Conservation (phyloP, 345 rosid genomes). For the Dipteronia sinensis region DNA sequence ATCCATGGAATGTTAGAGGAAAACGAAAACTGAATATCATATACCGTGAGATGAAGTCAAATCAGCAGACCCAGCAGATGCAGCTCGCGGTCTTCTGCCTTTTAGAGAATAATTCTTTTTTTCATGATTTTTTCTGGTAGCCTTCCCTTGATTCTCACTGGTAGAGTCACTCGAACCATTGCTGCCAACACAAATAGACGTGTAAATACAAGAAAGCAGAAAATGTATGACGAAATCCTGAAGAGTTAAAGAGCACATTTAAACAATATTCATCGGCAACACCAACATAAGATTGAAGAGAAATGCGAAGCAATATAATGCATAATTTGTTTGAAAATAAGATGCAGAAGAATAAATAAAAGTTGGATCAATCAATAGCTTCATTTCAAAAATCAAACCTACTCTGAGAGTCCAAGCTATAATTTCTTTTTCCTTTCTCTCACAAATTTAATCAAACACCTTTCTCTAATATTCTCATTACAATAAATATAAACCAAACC, state of each 20-base stretch:
- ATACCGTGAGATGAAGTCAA: slow-evolving; percentile 53
- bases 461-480: too few species aligned
- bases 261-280: neutral
- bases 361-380: too few species aligned
- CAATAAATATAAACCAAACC: too few species aligned
- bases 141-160: slow-evolving; percentile 18
- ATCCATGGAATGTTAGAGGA: neutral
- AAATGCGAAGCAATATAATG: too few species aligned
- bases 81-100: slow-evolving; percentile 41
- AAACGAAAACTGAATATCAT: neutral
- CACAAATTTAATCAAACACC: too few species aligned
- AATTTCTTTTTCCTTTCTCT: too few species aligned
- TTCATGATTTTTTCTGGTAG: slow-evolving; percentile 31
- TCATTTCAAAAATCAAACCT: too few species aligned
- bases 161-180: slow-evolving; percentile 16
- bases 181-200: slow-evolving; percentile 29
- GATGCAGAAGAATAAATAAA: too few species aligned
- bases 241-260: neutral
- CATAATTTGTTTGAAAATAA: too few species aligned
- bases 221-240: neutral
- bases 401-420: too few species aligned
- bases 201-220: neutral
- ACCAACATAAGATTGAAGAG: too few species aligned
- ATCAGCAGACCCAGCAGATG: slow-evolving; percentile 55
- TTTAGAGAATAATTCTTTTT: slow-evolving; percentile 25